Conservation (phyloP, 805 yeast genomes). For the Ogataea degrootiae region DNA sequence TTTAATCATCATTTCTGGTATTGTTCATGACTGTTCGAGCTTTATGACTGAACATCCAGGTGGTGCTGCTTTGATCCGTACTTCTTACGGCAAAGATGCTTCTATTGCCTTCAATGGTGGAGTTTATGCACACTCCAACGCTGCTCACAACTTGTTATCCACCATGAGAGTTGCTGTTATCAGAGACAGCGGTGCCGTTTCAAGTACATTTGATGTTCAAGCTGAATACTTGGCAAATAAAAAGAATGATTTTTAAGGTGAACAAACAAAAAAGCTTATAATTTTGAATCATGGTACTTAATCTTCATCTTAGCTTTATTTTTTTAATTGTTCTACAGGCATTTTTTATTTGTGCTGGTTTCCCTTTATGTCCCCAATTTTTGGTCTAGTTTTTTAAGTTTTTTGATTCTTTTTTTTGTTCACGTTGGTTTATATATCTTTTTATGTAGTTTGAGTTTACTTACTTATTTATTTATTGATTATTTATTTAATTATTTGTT, state of each 20-base stretch:
- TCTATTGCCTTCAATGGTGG: constrained; percentile 83
- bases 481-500: too few species aligned
- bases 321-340: background rate
- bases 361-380: background rate
- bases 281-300: too few species aligned
- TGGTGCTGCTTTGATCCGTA: constrained; percentile 67
- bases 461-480: too few species aligned
- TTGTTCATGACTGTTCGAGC: constrained; percentile 68
- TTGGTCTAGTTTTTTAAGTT: too few species aligned
- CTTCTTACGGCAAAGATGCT: constrained; percentile 77
- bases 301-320: background rate
- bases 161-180: constrained; percentile 80
- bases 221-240: constrained; percentile 22
- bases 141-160: constrained; percentile 79
- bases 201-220: constrained; percentile 51
- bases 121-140: constrained; percentile 79
- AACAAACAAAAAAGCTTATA: background rate
- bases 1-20: constrained; percentile 68
- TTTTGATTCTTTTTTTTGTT: too few species aligned
- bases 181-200: constrained; percentile 57
- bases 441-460: too few species aligned
- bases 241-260: background rate
- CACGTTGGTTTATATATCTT: too few species aligned
- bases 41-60: constrained; percentile 81
- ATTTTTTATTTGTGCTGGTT: background rate